Evolutionary conservation across 768 basidiomycete genomes (phyloP).

Genomic region (Termitomyces sp.): DNA sequence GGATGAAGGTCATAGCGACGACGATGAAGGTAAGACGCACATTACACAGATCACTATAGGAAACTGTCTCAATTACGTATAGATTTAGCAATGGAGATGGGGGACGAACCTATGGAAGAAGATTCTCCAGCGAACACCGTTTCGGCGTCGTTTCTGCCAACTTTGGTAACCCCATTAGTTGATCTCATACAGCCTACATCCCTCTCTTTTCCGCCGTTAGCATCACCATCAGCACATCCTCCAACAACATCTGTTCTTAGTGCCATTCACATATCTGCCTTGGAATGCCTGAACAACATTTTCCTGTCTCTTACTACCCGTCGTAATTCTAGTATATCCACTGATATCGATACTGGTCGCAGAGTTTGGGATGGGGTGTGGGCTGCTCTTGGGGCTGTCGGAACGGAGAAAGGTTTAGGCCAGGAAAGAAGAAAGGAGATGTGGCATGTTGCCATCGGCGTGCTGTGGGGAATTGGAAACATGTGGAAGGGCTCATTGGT

Average conservation of each 20-base stretch:
- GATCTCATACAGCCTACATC: constrained; percentile 67
- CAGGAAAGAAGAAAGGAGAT: constrained; percentile 69
- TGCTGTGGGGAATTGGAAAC: constrained; percentile 82
- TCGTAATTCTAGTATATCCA: constrained; percentile 32
- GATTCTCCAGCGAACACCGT: constrained; percentile 34
- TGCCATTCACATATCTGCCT: constrained; percentile 76
- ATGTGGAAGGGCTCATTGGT: constrained; percentile 70
- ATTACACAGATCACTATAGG: background rate
- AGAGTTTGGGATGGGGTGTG: constrained; percentile 65
- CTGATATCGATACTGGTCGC: constrained; percentile 43
- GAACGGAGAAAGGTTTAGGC: constrained; percentile 52
- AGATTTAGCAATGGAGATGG: constrained; percentile 17
- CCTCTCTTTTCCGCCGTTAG: constrained; percentile 77
- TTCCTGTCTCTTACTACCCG: constrained; percentile 66
- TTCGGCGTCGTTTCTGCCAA: constrained; percentile 42
- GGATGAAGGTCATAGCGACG: constrained; percentile 25
- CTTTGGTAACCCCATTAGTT: constrained; percentile 65
- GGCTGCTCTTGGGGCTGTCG: constrained; percentile 53
- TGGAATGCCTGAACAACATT: constrained; percentile 89
- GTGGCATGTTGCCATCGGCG: constrained; percentile 78
- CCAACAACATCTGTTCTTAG: constrained; percentile 85
- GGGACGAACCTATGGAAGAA: constrained; percentile 29
- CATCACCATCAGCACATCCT: constrained; percentile 69
- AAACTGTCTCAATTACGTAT: background rate
- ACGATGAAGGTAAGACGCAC: constrained; percentile 18